Evolutionary conservation across 2,329 filamentous ascomycete genomes (phyloP).

Genomic region (Pseudohalonectria lignicola): DNA sequence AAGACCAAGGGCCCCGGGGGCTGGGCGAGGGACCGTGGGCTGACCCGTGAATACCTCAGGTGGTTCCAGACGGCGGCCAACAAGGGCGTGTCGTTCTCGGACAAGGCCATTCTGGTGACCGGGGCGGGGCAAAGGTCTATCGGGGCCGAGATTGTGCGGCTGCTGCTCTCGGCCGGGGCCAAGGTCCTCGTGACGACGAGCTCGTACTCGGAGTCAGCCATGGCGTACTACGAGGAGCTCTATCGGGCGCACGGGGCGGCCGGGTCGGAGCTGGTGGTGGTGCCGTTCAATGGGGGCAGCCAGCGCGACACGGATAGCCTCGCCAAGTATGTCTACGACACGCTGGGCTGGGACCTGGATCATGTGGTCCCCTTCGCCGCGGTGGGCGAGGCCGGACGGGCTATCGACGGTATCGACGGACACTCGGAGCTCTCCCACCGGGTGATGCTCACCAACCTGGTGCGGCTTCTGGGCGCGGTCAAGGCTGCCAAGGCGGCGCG

Average conservation of each 20-base stretch:
- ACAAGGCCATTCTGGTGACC: constrained; percentile 2
- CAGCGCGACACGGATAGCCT: not conserved
- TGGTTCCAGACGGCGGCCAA: not conserved
- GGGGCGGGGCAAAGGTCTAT: constrained; percentile 3
- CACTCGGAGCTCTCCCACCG: constrained; percentile 1
- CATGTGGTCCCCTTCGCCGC: constrained; percentile 2
- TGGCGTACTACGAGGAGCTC: not conserved
- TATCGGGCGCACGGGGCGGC: not conserved
- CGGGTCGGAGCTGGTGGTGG: not conserved
- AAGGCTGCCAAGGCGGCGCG: not conserved
- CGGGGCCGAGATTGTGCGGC: not conserved
- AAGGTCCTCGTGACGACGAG: constrained; percentile 1
- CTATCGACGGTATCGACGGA: not conserved
- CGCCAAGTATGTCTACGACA: not conserved
- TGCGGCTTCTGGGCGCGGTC: not conserved
- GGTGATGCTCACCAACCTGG: constrained; percentile 2
- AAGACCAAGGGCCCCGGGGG: too few relatives aligned
- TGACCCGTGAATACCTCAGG: too few relatives aligned
- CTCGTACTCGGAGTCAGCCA: not conserved
- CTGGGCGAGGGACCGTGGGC: too few relatives aligned
- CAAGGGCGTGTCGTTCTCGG: not conserved
- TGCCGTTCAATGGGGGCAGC: not conserved
- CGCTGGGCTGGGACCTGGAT: not conserved
- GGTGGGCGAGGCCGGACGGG: not conserved
- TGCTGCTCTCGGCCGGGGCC: constrained; percentile 1